These are phyloP conservation scores for Parasitella parasitica DNA, from an alignment of 371 early-diverging fungal genomes.

Conservation along the genomic window DNA sequence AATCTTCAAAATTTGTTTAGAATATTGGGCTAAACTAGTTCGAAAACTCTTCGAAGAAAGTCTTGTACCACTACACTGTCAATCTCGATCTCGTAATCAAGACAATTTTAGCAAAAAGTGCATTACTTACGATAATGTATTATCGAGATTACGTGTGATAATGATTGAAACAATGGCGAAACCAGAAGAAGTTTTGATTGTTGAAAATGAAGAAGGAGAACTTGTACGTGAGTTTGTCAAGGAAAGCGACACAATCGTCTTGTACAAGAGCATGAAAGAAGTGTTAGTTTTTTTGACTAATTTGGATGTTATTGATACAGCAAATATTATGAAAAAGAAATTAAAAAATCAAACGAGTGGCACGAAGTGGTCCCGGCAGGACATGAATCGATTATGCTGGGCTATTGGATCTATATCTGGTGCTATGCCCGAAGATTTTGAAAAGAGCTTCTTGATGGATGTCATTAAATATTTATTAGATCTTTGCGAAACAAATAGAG, in stretches of 20 bases:
- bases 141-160: conserved; percentile 83
- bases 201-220: conserved; percentile 99
- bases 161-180: conserved; percentile 97
- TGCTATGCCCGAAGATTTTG: conserved; percentile 94
- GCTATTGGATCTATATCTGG: conserved; percentile 98
- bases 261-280: conserved; percentile 98
- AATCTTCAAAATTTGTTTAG: conserved; percentile 96
- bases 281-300: conserved; percentile 96
- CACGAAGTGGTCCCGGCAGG: conserved; percentile 94
- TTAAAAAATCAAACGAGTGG: conserved; percentile 90
- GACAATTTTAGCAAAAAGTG: conserved; percentile 31
- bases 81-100: conserved; percentile 33
- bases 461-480: conserved; percentile 97
- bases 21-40: conserved; percentile 94
- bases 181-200: conserved; percentile 97
- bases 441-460: conserved; percentile 95
- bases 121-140: conserved; percentile 72
- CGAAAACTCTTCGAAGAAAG: conserved; percentile 82
- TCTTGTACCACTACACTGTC: not conserved
- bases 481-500: conserved; percentile 91
- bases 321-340: conserved; percentile 92
- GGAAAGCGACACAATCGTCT: conserved; percentile 97
- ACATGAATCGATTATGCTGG: conserved; percentile 99
- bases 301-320: conserved; percentile 90
- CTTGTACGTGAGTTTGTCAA: conserved; percentile 98